Base-by-base conservation (phyloP, 2,329 filamentous ascomycete genomes). In the Onygenales sp. region DNA sequence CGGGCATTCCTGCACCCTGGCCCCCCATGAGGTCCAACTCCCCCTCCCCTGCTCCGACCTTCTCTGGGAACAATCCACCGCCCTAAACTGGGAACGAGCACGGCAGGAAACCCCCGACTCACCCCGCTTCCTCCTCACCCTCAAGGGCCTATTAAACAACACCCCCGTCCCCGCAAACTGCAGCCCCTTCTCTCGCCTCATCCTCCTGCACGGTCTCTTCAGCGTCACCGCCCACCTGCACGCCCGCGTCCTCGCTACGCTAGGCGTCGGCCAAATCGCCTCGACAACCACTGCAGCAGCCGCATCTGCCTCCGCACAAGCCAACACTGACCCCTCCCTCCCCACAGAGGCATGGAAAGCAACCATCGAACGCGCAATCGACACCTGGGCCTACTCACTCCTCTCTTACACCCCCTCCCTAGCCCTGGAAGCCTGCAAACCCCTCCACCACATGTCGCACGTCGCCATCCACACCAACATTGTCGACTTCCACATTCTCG, bases 311-410 rank as follows among this genome's bases (percentile, higher is more conserved):
- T 47, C 51, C 11, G 55, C 56, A 9, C 39, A 50, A 7, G 52
- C 52, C 7, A 43, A 56, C 27, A 53, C 56, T 17, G 44, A 57
- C 11, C 49, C 55, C 21, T 17, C 48, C 2, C 46, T 45, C 32
- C 47, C 58, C 1, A 56, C 57, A n/a, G 62, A 64, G 43, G 55
- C 54, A 7, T 64, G 63, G 63, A 60, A 59, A 50, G 60, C 62
- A n/a, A 63, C 59, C 2, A 39, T 64, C 21, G 61, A 64, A 31
- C 56, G 54, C 3, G 63, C 62, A 7, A 59, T 64, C 31, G 62
- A 64, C 31, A 63, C 61, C 7, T 64, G 63, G 63, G 64, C 63
- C 5, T 63, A 61, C 49, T 64, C 58, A 7, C 56, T 64, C 5
- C 55, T 63, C 7, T 64, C 61, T 11, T 58, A 59, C 27, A 55